Evolutionary conservation across 306 rosid genomes (phyloP).

Genomic region (barrel medic (Medicago truncatula)): DNA sequence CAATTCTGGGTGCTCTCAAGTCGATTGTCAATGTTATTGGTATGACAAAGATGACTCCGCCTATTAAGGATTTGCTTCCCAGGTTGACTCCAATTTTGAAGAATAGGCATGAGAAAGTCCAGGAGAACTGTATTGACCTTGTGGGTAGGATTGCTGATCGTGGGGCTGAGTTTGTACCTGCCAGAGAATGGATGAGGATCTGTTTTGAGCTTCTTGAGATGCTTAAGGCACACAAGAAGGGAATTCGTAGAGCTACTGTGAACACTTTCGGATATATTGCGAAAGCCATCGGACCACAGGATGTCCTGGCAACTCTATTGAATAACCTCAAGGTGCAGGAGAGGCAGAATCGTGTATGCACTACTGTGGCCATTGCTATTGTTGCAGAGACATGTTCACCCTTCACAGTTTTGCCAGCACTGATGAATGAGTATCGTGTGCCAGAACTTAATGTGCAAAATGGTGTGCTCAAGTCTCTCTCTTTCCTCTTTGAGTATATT

Average conservation of each 20-base stretch:
- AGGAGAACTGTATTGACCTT: slow-evolving; percentile 95
- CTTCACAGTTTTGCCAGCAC: slow-evolving; percentile 87
- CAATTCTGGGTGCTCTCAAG: slow-evolving; percentile 92
- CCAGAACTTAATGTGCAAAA: slow-evolving; percentile 97
- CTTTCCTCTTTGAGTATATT: slow-evolving; percentile 93
- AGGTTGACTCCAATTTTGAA: slow-evolving; percentile 93
- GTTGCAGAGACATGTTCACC: slow-evolving; percentile 99
- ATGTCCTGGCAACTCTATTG: slow-evolving; percentile 82
- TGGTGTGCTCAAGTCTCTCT: slow-evolving; percentile 91
- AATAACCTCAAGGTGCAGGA: slow-evolving; percentile 95
- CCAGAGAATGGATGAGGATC: slow-evolving; percentile 98
- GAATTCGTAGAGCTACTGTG: slow-evolving; percentile 89
- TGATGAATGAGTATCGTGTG: slow-evolving; percentile 96
- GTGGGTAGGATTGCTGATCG: slow-evolving; percentile 98
- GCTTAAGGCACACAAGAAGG: slow-evolving; percentile 98
- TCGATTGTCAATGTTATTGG: slow-evolving; percentile 98
- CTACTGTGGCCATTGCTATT: slow-evolving; percentile 92
- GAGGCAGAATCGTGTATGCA: slow-evolving; percentile 96
- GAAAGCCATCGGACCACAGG: slow-evolving; percentile 95
- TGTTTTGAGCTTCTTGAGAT: slow-evolving; percentile 98
- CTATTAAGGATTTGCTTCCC: slow-evolving; percentile 94
- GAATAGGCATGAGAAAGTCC: slow-evolving; percentile 96
- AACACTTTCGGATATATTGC: slow-evolving; percentile 94
- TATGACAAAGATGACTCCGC: slow-evolving; percentile 99
- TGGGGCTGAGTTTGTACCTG: slow-evolving; percentile 97